Evolutionary conservation across 176 grass and related monocot genomes (phyloP).

Genomic region (Aechmea fasciata): DNA sequence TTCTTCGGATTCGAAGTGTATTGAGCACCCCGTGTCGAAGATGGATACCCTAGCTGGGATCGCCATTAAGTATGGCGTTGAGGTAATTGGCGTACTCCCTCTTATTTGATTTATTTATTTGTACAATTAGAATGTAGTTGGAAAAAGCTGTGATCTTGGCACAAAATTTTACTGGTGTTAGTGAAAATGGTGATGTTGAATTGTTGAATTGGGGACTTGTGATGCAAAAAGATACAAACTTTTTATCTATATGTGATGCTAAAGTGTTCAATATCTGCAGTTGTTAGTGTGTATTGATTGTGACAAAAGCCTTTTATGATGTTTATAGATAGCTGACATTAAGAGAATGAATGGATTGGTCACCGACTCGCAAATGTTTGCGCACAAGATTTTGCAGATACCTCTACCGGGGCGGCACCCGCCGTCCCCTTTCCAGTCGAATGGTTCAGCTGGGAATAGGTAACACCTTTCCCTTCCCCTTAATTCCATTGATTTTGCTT

Average conservation of each 20-base stretch:
- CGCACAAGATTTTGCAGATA: constrained; percentile 72
- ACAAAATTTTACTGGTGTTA: neutral
- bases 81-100: constrained; percentile 27
- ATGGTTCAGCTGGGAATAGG: constrained; percentile 34
- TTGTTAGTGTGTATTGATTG: neutral
- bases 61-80: constrained; percentile 76
- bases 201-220: neutral
- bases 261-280: neutral
- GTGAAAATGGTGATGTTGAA: neutral
- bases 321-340: constrained; percentile 70
- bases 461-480: constrained; percentile 8
- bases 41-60: constrained; percentile 76
- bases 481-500: neutral
- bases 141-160: constrained; percentile 7
- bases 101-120: neutral
- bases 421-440: constrained; percentile 29
- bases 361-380: constrained; percentile 83
- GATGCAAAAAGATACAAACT: neutral
- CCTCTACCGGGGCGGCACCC: constrained; percentile 52
- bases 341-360: constrained; percentile 68
- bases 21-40: constrained; percentile 47
- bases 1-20: constrained; percentile 25
- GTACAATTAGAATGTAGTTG: neutral
- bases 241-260: too few species aligned
- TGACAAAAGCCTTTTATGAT: neutral